Conservation (phyloP, 129 eudicot species). For the Escallonia rubra region DNA sequence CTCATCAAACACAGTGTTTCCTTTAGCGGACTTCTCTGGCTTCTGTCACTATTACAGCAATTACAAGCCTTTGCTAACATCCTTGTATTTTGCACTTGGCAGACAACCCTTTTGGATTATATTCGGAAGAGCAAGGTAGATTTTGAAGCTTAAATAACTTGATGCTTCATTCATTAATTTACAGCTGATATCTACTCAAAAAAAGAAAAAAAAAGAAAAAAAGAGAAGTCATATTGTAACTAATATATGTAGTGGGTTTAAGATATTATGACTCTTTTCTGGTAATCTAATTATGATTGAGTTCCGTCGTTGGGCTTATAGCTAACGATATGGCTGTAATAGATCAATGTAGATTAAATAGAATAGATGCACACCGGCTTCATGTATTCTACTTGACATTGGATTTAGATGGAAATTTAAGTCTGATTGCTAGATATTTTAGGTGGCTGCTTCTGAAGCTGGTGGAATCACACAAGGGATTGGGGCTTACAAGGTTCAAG, state of each 20-base stretch:
- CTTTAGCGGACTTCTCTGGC: background rate
- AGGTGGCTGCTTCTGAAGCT: slow-evolving; percentile 99
- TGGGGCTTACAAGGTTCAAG: slow-evolving; percentile 92
- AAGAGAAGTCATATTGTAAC: background rate
- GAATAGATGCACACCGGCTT: background rate
- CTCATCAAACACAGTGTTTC: background rate
- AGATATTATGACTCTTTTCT: background rate
- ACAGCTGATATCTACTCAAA: background rate
- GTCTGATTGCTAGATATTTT: slow-evolving; percentile 24
- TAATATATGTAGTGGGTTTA: background rate
- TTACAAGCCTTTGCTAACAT: slow-evolving; percentile 22
- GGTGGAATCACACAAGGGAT: slow-evolving; percentile 99
- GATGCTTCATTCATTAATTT: slow-evolving; percentile 14
- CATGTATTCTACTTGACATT: slow-evolving; percentile 3
- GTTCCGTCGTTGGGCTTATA: background rate
- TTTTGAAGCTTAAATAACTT: background rate
- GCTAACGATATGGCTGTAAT: no score
- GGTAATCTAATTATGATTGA: background rate
- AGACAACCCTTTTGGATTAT: slow-evolving; percentile 93
- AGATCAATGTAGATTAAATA: no score
- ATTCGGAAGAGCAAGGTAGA: slow-evolving; percentile 90
- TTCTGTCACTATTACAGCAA: background rate
- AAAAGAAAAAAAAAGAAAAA: no score
- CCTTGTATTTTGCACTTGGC: slow-evolving; percentile 25
- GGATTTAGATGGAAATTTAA: slow-evolving; percentile 11